A percentile compares a stretch with the other conserved stretches of the same genome.
These are phyloP conservation scores for Arthrobotrys musiformis DNA, from an alignment of 2,329 filamentous ascomycete species.

Conservation along the genomic window DNA sequence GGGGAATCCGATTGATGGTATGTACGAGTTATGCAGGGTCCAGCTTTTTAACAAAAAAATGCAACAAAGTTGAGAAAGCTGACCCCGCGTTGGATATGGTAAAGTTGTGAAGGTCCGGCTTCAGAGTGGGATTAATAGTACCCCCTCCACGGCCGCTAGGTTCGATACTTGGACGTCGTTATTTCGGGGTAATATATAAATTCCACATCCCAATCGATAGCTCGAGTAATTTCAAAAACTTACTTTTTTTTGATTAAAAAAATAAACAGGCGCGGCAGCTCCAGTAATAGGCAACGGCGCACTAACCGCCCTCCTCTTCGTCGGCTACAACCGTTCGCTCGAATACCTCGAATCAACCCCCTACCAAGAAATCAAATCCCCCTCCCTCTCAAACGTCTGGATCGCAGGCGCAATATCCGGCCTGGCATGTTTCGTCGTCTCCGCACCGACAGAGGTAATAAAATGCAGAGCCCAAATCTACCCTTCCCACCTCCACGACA, in stretches of 20 bases:
- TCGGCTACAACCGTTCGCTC: constrained; percentile 88
- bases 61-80: background rate
- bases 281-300: constrained; percentile 90
- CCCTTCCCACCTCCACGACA: constrained; percentile 5
- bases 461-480: constrained; percentile 87
- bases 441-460: constrained; percentile 86
- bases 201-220: constrained; percentile 37
- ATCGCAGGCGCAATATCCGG: constrained; percentile 82
- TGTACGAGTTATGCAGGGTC: constrained; percentile 2
- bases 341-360: constrained; percentile 65
- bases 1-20: constrained; percentile 80
- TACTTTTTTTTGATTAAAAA: background rate
- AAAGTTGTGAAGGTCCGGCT: constrained; percentile 78
- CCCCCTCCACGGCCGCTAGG: constrained; percentile 50
- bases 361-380: constrained; percentile 63
- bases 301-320: constrained; percentile 88
- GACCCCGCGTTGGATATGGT: constrained; percentile 13
- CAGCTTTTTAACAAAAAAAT: background rate
- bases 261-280: constrained; percentile 75
- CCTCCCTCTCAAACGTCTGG: constrained; percentile 75
- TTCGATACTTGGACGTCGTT: constrained; percentile 50
- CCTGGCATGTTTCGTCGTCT: constrained; percentile 84
- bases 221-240: constrained; percentile 15
- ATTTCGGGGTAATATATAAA: constrained; percentile 62
- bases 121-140: constrained; percentile 70